Evolutionary conservation across 139 green algal species (phyloP), one percentile per base, ranked within the genome.

Genomic region (Auxenochlorella protothecoides): DNA sequence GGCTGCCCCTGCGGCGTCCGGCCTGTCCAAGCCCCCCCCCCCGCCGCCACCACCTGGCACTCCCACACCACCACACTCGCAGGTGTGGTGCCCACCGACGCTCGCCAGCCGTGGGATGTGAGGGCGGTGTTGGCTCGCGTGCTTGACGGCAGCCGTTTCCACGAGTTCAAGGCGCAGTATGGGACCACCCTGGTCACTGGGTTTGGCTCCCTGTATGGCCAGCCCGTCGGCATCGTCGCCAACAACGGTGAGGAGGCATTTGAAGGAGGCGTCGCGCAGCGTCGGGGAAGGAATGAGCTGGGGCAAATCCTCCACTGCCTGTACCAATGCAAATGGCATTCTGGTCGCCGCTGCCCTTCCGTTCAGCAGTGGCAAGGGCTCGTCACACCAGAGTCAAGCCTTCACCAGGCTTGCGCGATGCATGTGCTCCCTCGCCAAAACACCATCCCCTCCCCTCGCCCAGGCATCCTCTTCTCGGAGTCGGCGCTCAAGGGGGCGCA

Each of bases 151-250:
- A 88, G 77, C 51, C 57, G 83, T 6, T 93, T 97, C 76, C 81
- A 95, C 52, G 91, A 97, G 78, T 97, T 97, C 79, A 97, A 97
- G 77, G 75, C 77, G 59, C 83, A 86, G 68, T 97, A 96, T 63
- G 92, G 92, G 16, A 85, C 60, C 27, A 97, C 91, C 7, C 81
- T 97, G 6, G 86, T 97, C n/a, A 96, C 90, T 27, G 89, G 90
- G 2, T 96, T 93, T 78, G 89, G 86, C 55, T 72, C n/a, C 3
- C 63, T 96, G 6, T 91, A 89, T 63, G 90, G 91, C 16, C 75
- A 79, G 73, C 71, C 77, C 5, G 86, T 97, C n/a, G 92, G 92
- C 5, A 74, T 97, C 9, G 88, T 97, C 53, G 92, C 91, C 62
- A 97, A 97, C 87, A 91, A 94, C 66, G 92, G 92, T 16, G 27